These are phyloP conservation scores for Penicillium sp. DNA, from an alignment of 2,329 filamentous ascomycete genomes.

Conservation along the genomic window DNA sequence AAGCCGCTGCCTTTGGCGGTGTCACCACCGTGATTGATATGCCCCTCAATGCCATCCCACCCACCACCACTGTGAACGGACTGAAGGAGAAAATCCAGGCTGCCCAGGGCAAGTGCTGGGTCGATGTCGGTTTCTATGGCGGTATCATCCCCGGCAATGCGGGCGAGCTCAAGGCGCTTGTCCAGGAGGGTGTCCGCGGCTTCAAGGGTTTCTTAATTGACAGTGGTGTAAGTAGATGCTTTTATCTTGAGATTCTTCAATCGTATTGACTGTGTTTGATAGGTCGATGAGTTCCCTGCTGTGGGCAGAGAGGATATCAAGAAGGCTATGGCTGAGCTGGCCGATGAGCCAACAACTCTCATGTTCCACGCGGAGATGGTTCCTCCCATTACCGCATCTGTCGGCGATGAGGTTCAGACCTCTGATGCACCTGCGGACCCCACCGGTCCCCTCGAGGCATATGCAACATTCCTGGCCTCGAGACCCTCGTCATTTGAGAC, in stretches of 20 bases:
- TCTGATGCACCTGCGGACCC: conserved; percentile 70
- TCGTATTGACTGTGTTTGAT: conserved; percentile 17
- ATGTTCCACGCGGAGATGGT: conserved; percentile 99
- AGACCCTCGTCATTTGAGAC: conserved; percentile 88
- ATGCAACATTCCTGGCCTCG: conserved; percentile 88
- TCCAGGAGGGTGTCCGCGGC: conserved; percentile 82
- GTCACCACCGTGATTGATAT: conserved; percentile 97
- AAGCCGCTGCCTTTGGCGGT: conserved; percentile 89
- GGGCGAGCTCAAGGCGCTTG: conserved; percentile 72
- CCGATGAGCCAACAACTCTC: conserved; percentile 78
- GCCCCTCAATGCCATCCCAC: conserved; percentile 95
- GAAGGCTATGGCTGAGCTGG: conserved; percentile 76
- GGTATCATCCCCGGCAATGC: conserved; percentile 90
- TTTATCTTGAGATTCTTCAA: neutral
- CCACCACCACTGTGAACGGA: conserved; percentile 82
- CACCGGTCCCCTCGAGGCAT: conserved; percentile 69
- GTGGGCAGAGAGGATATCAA: conserved; percentile 77
- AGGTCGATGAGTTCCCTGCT: conserved; percentile 95
- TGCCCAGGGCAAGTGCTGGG: conserved; percentile 86
- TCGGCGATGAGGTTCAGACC: conserved; percentile 71
- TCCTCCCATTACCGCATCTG: conserved; percentile 76
- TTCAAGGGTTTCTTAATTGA: conserved; percentile 99
- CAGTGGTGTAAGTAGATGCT: conserved; percentile 69
- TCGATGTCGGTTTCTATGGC: conserved; percentile 98
- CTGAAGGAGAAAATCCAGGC: conserved; percentile 83